A percentile compares a stretch with the other conserved stretches of the same genome.
phyloP scores from a whole-genome alignment of 1,284 basidiomycete genomes.

The Fistulina hepatica region DNA sequence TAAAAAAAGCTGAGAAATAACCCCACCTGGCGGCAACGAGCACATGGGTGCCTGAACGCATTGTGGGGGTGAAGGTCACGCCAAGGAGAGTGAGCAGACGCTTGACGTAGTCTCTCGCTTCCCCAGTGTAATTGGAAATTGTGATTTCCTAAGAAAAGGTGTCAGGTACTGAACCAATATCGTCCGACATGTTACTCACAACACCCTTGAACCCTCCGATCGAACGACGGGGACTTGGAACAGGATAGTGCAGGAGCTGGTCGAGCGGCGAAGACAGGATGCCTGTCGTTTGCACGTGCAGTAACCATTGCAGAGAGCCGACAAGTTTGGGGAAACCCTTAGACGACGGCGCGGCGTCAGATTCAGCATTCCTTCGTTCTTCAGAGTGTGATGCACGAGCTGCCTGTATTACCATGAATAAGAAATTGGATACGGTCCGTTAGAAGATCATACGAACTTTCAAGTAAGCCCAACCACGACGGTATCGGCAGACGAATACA shows the following conservation, averaged over 20 bases:
- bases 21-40: conserved; percentile 75
- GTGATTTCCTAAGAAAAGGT: conserved; percentile 50
- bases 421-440: background rate
- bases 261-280: conserved; percentile 56
- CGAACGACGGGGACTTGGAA: conserved; percentile 32
- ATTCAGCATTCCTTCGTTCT: too few relatives aligned
- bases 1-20: conserved; percentile 4
- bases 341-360: too few relatives aligned
- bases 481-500: background rate
- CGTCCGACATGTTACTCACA: background rate
- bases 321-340: conserved; percentile 58
- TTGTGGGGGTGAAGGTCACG: conserved; percentile 69
- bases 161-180: background rate
- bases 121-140: conserved; percentile 80
- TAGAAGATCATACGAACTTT: background rate
- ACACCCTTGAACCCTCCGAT: conserved; percentile 18
- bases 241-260: conserved; percentile 44
- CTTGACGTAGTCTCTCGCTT: conserved; percentile 77
- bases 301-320: conserved; percentile 74
- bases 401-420: conserved; percentile 33
- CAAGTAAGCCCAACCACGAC: background rate
- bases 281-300: conserved; percentile 60
- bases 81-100: conserved; percentile 70
- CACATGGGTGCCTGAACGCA: conserved; percentile 61
- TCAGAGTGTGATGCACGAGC: too few relatives aligned